Evolutionary conservation across 2,329 filamentous ascomycete species (phyloP).

Genomic region (Emmonsiellopsis sp.): DNA sequence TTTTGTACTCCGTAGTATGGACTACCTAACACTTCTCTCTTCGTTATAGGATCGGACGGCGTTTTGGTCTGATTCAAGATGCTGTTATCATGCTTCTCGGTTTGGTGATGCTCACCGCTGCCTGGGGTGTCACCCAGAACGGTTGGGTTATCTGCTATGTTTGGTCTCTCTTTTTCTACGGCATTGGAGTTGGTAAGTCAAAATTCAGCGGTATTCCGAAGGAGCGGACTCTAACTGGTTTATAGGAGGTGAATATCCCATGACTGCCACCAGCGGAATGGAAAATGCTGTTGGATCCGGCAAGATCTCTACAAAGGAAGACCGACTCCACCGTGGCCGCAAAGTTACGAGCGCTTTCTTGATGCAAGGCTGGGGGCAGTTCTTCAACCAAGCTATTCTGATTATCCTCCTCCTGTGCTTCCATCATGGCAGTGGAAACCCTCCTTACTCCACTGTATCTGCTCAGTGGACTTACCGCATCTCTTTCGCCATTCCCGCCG

Average conservation of each 20-base stretch:
- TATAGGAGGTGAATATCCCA: slow-evolving; percentile 84
- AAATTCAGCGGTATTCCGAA: slow-evolving; percentile 22
- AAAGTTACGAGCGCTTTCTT: slow-evolving; percentile 93
- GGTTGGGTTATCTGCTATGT: slow-evolving; percentile 97
- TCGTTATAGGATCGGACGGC: slow-evolving; percentile 64
- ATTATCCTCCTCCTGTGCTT: slow-evolving; percentile 82
- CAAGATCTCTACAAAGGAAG: slow-evolving; percentile 79
- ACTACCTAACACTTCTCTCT: slow-evolving; percentile 13
- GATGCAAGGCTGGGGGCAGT: slow-evolving; percentile 98
- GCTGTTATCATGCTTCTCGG: slow-evolving; percentile 90
- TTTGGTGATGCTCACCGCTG: slow-evolving; percentile 80
- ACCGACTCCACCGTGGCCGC: slow-evolving; percentile 88
- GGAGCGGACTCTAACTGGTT: background rate
- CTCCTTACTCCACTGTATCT: slow-evolving; percentile 67
- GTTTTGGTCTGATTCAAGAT: slow-evolving; percentile 93
- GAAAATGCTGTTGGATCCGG: slow-evolving; percentile 81
- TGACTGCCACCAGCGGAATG: slow-evolving; percentile 92
- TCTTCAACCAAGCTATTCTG: slow-evolving; percentile 83
- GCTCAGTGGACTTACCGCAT: slow-evolving; percentile 88
- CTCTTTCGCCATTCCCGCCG: slow-evolving; percentile 81
- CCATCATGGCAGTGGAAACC: slow-evolving; percentile 65
- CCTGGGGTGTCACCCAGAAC: slow-evolving; percentile 77
- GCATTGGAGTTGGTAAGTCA: slow-evolving; percentile 44
- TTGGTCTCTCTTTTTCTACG: slow-evolving; percentile 89
- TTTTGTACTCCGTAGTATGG: background rate